These are phyloP conservation scores for Malania oleifera DNA, from an alignment of 164 flowering plant species.

Conservation along the genomic window DNA sequence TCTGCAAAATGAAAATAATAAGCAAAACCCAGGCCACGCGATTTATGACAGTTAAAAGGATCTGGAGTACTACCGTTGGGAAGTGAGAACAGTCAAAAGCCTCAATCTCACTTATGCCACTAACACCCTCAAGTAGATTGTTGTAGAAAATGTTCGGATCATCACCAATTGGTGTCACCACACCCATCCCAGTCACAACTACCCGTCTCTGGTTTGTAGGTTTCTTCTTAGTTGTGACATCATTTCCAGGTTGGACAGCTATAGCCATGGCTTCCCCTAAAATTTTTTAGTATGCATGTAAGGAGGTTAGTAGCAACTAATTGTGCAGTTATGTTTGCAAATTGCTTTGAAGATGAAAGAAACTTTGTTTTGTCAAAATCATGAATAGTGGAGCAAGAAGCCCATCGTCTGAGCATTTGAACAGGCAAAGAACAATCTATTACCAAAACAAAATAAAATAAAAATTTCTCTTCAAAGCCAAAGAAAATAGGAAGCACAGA, in stretches of 20 bases:
- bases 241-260: slow-evolving; percentile 59
- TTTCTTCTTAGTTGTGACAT: slow-evolving; percentile 49
- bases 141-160: slow-evolving; percentile 77
- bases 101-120: slow-evolving; percentile 93
- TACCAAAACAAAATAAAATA: too few species aligned
- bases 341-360: too few species aligned
- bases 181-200: slow-evolving; percentile 96
- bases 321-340: too few species aligned
- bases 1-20: slow-evolving; percentile 36
- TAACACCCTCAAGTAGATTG: slow-evolving; percentile 91
- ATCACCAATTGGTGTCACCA: slow-evolving; percentile 80
- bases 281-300: too few species aligned
- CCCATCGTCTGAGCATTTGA: too few species aligned
- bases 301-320: too few species aligned
- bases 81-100: slow-evolving; percentile 80
- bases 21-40: slow-evolving; percentile 4
- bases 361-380: too few species aligned
- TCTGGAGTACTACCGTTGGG: slow-evolving; percentile 94
- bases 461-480: too few species aligned
- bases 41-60: too few species aligned
- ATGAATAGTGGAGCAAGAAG: too few species aligned
- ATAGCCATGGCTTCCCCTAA: slow-evolving; percentile 69
- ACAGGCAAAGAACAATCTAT: too few species aligned
- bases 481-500: too few species aligned
- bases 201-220: slow-evolving; percentile 80